phyloP scores from a whole-genome alignment of 2,329 filamentous ascomycete species.

The Acarospora socialis region DNA sequence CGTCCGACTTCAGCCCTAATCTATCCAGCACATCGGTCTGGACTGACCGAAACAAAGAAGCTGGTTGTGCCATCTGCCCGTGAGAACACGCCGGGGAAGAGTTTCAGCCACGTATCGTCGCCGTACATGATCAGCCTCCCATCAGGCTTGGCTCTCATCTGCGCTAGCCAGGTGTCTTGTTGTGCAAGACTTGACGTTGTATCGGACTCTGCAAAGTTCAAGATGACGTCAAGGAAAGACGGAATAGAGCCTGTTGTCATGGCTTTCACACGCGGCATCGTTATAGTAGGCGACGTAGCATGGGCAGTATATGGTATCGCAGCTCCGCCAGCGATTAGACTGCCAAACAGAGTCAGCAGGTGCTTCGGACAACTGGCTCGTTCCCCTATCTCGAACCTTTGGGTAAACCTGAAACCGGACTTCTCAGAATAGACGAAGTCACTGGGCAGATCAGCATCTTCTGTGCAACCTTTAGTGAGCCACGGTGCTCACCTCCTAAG shows the following conservation, averaged over 20 bases:
- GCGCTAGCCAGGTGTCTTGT: constrained; percentile 93
- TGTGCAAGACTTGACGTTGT: constrained; percentile 72
- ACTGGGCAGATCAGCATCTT: constrained; percentile 38
- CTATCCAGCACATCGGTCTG: constrained; percentile 6
- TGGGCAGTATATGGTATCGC: constrained; percentile 91
- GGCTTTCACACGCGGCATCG: constrained; percentile 94
- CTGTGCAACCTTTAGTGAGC: background rate
- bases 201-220: constrained; percentile 92
- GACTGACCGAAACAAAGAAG: constrained; percentile 85
- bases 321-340: constrained; percentile 66
- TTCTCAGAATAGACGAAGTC: constrained; percentile 78
- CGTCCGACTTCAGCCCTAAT: constrained; percentile 10
- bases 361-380: constrained; percentile 1
- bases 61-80: constrained; percentile 86
- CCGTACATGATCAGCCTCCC: constrained; percentile 88
- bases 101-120: constrained; percentile 95
- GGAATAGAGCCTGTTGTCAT: constrained; percentile 97
- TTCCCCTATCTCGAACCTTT: too few relatives aligned
- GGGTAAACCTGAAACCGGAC: constrained; percentile 78
- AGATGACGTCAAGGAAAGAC: constrained; percentile 89
- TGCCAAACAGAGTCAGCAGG: constrained; percentile 23
- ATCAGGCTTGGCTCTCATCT: constrained; percentile 57
- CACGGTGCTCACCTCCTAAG: constrained; percentile 55
- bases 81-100: constrained; percentile 81
- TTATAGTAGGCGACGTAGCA: constrained; percentile 92